Percentiles rank a stretch among this genome's conserved stretches.
These are phyloP conservation scores for Casaregolazyma suthepensis DNA, from an alignment of 1,139 yeast genomes.

Conservation along the genomic window DNA sequence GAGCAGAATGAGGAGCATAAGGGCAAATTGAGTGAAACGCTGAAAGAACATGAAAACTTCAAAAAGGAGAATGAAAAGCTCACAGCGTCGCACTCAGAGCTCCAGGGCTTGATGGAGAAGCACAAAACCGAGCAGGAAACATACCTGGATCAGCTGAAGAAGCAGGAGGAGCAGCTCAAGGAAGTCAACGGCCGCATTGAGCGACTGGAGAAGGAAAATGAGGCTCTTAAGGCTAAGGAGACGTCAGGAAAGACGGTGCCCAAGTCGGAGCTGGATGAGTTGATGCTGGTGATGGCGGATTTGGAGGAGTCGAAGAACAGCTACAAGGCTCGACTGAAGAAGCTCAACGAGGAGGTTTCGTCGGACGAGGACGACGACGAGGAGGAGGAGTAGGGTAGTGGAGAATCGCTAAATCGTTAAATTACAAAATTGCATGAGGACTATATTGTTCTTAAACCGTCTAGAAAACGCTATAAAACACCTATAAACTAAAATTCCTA, in stretches of 20 bases:
- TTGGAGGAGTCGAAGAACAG: slow-evolving; percentile 60
- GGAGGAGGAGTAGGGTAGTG: slow-evolving; percentile 45
- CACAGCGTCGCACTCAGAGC: neutral
- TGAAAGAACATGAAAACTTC: slow-evolving; percentile 7
- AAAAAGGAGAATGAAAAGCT: slow-evolving; percentile 4
- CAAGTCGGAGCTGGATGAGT: slow-evolving; percentile 63
- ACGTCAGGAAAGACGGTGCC: slow-evolving; percentile 38
- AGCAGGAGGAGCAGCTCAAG: slow-evolving; percentile 1
- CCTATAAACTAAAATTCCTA: no score
- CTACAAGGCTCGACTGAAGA: slow-evolving; percentile 50
- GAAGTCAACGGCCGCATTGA: slow-evolving; percentile 8
- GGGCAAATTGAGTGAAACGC: slow-evolving; percentile 7
- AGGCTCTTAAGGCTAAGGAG: slow-evolving; percentile 13
- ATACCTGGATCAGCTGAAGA: neutral
- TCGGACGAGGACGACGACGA: slow-evolving; percentile 49
- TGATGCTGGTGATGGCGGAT: slow-evolving; percentile 68
- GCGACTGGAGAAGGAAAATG: slow-evolving; percentile 18
- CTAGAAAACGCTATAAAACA: no score
- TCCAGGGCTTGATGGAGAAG: slow-evolving; percentile 8
- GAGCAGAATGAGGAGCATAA: slow-evolving; percentile 13
- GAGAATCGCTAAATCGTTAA: no score
- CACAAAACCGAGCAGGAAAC: slow-evolving; percentile 3
- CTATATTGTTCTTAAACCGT: neutral
- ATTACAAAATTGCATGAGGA: slow-evolving; percentile 23
- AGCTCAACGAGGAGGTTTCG: slow-evolving; percentile 39